Base-by-base conservation (phyloP, 257 asterid genomes). In the Avicennia marina region DNA sequence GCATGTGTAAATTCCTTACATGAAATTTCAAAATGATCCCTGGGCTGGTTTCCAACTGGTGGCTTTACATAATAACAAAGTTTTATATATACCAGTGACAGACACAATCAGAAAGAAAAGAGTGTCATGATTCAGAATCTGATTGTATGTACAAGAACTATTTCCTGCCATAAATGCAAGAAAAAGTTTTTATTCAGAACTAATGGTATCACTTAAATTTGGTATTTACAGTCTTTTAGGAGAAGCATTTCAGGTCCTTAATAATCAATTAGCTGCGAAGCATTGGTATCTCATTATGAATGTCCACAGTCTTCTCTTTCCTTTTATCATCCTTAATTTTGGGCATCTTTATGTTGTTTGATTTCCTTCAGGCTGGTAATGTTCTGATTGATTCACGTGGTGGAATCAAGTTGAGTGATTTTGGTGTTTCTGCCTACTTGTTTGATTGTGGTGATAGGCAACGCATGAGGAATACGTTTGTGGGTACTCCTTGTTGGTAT, bases 401-500 rank as follows among this genome's bases (percentile, higher is more conserved):
- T 54, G 89, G 77, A 67, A 74, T 93, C 82, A 93, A 93, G 65
- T 66, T 93, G 71, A 97, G 99, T 52, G 99, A 93, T 80, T 93
- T 93, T 77, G 99, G 99, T 52, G 99, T 93, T 58, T 93, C 99
- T 72, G 97, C 99, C 56, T 86, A 81, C 82, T 71, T 93, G 69
- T 93, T 93, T 79, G 99, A 89, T 79, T 75, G 95, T 39, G 97
- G 97, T 69, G 96, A 89, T 68, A 78, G 99, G 69, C 95, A 84
- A 58, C 95, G 96, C 25, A 75, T 70, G 74, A 85, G 99, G 83
- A 89, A 89, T 71, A 93, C 97, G 57, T 93, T 93, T 73, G 95
- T 86, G 52, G 99, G 99, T 38, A 89, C 99, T 63, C 99, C 99
- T 60, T 93, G 99, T 80, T 93, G 97, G 99, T 93, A 93, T 58